Evolutionary conservation across 2,329 filamentous ascomycete species (phyloP).

Genomic region (Neonectria sp.): DNA sequence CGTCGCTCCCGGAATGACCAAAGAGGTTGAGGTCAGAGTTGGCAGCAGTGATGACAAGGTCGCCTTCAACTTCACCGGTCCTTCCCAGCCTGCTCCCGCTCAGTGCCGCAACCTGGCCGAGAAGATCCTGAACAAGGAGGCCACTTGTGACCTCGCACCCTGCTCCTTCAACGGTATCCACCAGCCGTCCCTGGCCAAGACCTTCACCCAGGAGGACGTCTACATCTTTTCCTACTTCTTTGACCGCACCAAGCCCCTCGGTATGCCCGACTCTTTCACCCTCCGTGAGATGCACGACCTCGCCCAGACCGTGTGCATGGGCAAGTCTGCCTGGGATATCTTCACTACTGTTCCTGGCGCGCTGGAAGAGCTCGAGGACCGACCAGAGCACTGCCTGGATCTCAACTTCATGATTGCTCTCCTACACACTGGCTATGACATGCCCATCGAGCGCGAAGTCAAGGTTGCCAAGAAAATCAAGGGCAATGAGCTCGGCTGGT

Average conservation of each 20-base stretch:
- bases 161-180: constrained; percentile 99
- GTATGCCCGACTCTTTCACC: constrained; percentile 99
- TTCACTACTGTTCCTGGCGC: constrained; percentile 85
- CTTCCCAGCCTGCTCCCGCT: constrained; percentile 79
- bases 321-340: constrained; percentile 82
- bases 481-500: constrained; percentile 97
- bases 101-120: constrained; percentile 94
- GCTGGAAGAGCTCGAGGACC: constrained; percentile 82
- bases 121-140: constrained; percentile 91
- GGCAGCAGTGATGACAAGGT: constrained; percentile 71
- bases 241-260: constrained; percentile 92
- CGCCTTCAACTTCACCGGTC: constrained; percentile 89
- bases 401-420: constrained; percentile 96
- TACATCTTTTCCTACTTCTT: constrained; percentile 99
- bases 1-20: constrained; percentile 84
- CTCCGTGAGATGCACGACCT: constrained; percentile 91
- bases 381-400: constrained; percentile 94
- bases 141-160: constrained; percentile 84
- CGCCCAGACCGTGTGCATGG: constrained; percentile 86
- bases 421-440: constrained; percentile 96
- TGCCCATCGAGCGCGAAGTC: constrained; percentile 96
- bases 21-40: constrained; percentile 81
- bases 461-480: constrained; percentile 99
- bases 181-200: constrained; percentile 92
- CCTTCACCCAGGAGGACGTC: constrained; percentile 90